Evolutionary conservation across 2,329 filamentous ascomycete genomes (phyloP), one percentile per base, ranked within the genome.

Genomic region (Fusarium annulatum): DNA sequence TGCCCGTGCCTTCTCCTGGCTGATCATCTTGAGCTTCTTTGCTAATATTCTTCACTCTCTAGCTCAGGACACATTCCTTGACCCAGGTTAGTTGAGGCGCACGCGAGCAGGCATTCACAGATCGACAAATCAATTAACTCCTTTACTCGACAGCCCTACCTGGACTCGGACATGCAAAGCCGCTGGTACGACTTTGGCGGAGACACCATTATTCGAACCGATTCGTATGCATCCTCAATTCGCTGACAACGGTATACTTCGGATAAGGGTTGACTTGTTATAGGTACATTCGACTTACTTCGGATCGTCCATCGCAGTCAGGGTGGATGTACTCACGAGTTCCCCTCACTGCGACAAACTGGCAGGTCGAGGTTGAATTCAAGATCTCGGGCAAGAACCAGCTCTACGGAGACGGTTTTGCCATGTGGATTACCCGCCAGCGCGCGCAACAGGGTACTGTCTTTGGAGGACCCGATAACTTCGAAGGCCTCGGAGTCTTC

Each of bases 121-220:
- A 74, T 69, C 46, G 41, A 62, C 59, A 57, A 21, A 58, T 65
- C 67, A 51, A 64, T 70, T 76, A 75, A 79, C 72, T 59, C 73
- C 33, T 77, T 53, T 72, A 68, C 61, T 45, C 62, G 74, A 73
- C 80, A 98, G 93, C 96, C 96, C 71, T 99, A 98, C 85, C 91
- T 99, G 78, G 96, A 99, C 85, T 96, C 95, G 69, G 96, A 98
- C 83, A 95, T 98, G 92, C 93, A 97, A 86, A 97, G 94, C 86
- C 92, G 96, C 81, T 99, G 96, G 96, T 99, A 96, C 85, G 96
- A 99, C 86, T 99, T 97, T 89, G 96, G 96, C 81, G 96, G 96
- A 81, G 95, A 97, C 85, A 94, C 96, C 45, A 92, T 99, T 78
- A 89, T 98, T 79, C 87, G 90, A 77, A 91, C 90, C 74, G 90